These are phyloP conservation scores for Colletotrichum sojae DNA, from an alignment of 2,329 filamentous ascomycete species.

Conservation along the genomic window DNA sequence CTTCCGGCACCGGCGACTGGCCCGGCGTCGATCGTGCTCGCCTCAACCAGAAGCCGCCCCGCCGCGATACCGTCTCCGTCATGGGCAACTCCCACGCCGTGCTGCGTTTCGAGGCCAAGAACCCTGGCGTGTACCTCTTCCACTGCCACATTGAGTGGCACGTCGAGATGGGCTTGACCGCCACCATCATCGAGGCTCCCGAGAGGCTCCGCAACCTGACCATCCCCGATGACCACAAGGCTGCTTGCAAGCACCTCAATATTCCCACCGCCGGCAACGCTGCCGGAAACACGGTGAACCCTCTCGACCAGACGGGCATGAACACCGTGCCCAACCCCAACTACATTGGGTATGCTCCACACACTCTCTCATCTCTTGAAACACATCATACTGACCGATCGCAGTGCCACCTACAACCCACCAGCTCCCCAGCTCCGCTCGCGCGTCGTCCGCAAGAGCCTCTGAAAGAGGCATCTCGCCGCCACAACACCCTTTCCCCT, in stretches of 20 bases:
- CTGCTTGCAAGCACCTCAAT: conserved; percentile 59
- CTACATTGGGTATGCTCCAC: conserved; percentile 59
- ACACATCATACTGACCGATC: conserved; percentile 3
- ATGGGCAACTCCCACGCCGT: conserved; percentile 62
- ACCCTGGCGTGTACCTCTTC: conserved; percentile 69
- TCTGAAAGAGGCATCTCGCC: background rate
- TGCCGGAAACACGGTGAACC: conserved; percentile 72
- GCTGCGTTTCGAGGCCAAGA: conserved; percentile 65
- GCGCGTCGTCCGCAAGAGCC: conserved; percentile 15
- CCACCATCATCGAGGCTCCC: conserved; percentile 69
- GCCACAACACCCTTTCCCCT: background rate
- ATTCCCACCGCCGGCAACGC: conserved; percentile 74
- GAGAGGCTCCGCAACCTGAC: conserved; percentile 67
- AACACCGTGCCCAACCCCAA: conserved; percentile 64
- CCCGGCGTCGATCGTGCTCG: conserved; percentile 46
- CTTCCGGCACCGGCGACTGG: conserved; percentile 54
- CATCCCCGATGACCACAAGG: conserved; percentile 72
- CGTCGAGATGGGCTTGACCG: conserved; percentile 70
- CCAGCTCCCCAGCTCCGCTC: conserved; percentile 25
- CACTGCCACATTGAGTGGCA: conserved; percentile 76
- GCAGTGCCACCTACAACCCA: conserved; percentile 26
- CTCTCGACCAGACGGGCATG: conserved; percentile 67
- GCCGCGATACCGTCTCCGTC: conserved; percentile 56
- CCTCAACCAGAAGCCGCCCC: conserved; percentile 48
- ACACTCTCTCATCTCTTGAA: background rate